A percentile compares a stretch with the other conserved stretches of the same genome.
Evolutionary conservation across 768 basidiomycete species (phyloP).

Genomic region (Auriscalpium microsporum): DNA sequence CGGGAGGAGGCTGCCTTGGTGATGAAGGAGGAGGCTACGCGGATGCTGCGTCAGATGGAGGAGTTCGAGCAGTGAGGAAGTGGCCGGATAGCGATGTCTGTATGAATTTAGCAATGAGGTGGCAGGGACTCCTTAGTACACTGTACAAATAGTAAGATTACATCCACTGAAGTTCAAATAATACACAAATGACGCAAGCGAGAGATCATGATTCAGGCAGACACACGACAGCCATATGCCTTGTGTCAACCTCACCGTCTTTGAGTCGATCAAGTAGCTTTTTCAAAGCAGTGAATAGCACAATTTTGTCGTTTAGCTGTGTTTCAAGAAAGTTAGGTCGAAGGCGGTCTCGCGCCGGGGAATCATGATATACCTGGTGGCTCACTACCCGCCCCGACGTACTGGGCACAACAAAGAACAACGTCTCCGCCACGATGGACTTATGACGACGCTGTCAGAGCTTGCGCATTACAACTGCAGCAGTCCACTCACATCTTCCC

Average conservation of each 20-base stretch:
- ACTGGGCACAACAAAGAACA: slow-evolving; percentile 70
- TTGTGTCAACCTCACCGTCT: slow-evolving; percentile 1
- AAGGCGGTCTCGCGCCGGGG: not conserved
- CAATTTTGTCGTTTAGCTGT: slow-evolving; percentile 9
- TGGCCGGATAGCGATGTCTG: too few species aligned
- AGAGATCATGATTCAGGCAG: too few species aligned
- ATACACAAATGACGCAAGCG: too few species aligned
- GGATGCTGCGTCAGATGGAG: too few species aligned
- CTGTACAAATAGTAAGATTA: too few species aligned
- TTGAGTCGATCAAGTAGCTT: not conserved
- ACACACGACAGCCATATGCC: slow-evolving; percentile 1
- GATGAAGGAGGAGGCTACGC: too few species aligned
- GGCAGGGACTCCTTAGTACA: too few species aligned
- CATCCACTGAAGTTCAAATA: too few species aligned
- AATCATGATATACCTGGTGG: slow-evolving; percentile 47
- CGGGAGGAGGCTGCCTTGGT: too few species aligned
- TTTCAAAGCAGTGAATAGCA: slow-evolving; percentile 2
- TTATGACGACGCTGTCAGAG: too few species aligned
- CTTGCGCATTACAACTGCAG: not conserved
- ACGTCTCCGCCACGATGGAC: slow-evolving; percentile 37
- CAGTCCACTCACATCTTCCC: not conserved
- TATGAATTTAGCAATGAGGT: too few species aligned
- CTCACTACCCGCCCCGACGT: slow-evolving; percentile 67
- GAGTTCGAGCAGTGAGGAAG: too few species aligned
- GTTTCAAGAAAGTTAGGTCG: not conserved